Base-by-base conservation (phyloP, 371 early-diverging fungal genomes). In the Saksenaea oblongispora region DNA sequence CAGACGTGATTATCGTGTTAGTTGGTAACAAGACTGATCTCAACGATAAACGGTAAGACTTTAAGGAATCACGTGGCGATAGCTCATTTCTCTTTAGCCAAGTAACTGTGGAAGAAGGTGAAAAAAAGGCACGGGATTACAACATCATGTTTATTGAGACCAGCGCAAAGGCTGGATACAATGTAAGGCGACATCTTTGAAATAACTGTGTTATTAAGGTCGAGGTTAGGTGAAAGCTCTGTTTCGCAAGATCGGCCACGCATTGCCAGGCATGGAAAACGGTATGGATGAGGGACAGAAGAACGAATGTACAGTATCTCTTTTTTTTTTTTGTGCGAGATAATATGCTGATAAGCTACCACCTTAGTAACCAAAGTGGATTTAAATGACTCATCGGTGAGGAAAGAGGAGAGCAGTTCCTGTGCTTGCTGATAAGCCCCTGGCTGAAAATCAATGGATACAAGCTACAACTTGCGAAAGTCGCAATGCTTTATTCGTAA, bases 21-120 rank as follows among this genome's bases (percentile, higher is more conserved):
- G 96, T 98, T 3, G 99, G 98, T 18, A 99, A 99, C 86, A 99
- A 99, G 86, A 93, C 92, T 2, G 99, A 99, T 78, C 72, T 99
- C 67, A 85, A 80, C 56, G 93, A 95, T 41, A 93, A 93, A 70
- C 81, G 96, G 88, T 87, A 75, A 62, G 27, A 17, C 14, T 53
- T 13, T 26, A 28, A 22, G 10, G 34, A 37, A 34, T 5, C 5
- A 34, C 56, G 27, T 22, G 37, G 28, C 26, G 35, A 36, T 28
- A 34, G 2, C 57, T 18, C 58, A 56, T 26, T 13, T 39, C 18
- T 61, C 27, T 51, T 24, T 60, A 86, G 89, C 58, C 90, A 95
- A 79, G 95, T 97, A 2, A 86, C 95, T 7, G 85, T 93, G 8
- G 96, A 95, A 72, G 96, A 96, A 70, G 97, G 95, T 10, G 95